Evolutionary conservation across 177 flowering plant genomes (phyloP).

Genomic region (Vitis hybrid): DNA sequence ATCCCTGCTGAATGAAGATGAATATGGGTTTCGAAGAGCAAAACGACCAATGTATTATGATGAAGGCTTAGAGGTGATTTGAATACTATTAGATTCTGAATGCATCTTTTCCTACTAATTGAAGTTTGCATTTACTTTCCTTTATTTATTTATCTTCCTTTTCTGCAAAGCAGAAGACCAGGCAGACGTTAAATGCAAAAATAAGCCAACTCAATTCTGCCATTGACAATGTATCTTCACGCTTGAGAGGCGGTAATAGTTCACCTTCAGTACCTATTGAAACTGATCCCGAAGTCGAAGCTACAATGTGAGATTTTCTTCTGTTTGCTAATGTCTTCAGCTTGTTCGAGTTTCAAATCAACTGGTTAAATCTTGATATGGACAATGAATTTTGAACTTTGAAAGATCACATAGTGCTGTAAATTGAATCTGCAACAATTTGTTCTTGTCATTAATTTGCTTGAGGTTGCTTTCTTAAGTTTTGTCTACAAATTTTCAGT

Average conservation of each 20-base stretch:
- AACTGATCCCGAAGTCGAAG: slow-evolving; percentile 60
- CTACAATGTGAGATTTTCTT: slow-evolving; percentile 34
- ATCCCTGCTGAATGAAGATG: slow-evolving; percentile 83
- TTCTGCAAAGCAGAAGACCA: slow-evolving; percentile 60
- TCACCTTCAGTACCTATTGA: slow-evolving; percentile 39
- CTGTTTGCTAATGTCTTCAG: background rate
- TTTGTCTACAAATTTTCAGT: too few relatives aligned
- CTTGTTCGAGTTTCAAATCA: background rate
- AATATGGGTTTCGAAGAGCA: slow-evolving; percentile 80
- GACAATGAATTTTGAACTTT: background rate
- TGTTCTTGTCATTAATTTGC: background rate
- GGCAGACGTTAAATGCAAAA: slow-evolving; percentile 74
- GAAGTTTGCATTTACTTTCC: background rate
- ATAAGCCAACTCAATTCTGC: slow-evolving; percentile 87
- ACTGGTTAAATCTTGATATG: background rate
- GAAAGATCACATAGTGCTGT: background rate
- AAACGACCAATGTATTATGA: slow-evolving; percentile 79
- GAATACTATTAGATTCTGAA: background rate
- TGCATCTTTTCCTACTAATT: background rate
- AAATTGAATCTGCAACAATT: background rate
- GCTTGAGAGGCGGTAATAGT: slow-evolving; percentile 81
- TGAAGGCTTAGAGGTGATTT: slow-evolving; percentile 76
- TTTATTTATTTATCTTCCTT: background rate
- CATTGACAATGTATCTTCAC: slow-evolving; percentile 85
- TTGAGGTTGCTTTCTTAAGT: background rate